Percentiles rank a stretch among this genome's conserved stretches.
phyloP scores from a whole-genome alignment of 2,329 filamentous ascomycete species.

The Pseudogymnoascus sp. region DNA sequence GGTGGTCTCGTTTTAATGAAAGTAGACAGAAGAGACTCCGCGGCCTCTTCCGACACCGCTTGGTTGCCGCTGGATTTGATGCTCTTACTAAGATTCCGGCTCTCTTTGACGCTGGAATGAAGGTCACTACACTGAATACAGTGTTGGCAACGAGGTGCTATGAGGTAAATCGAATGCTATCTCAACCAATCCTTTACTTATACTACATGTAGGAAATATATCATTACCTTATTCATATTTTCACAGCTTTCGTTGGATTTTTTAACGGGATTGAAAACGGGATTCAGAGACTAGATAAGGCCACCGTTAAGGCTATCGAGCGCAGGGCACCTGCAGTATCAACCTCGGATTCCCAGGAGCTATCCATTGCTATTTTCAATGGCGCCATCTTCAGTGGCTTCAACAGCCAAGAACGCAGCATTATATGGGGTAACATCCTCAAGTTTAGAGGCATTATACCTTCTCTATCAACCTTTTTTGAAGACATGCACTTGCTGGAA shows the following conservation, averaged over 20 bases:
- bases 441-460: constrained; percentile 18
- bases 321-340: constrained; percentile 17
- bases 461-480: constrained; percentile 20
- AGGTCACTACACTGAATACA: too few relatives aligned
- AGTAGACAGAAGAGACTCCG: too few relatives aligned
- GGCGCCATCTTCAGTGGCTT: constrained; percentile 19
- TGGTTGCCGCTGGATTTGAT: too few relatives aligned
- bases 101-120: too few relatives aligned
- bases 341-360: constrained; percentile 16
- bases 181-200: not conserved
- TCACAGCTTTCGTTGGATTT: constrained; percentile 12
- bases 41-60: too few relatives aligned
- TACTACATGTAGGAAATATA: not conserved
- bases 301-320: constrained; percentile 18
- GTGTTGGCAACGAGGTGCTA: too few relatives aligned
- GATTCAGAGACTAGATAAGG: constrained; percentile 17
- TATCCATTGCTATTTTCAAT: constrained; percentile 14
- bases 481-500: constrained; percentile 19
- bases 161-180: not conserved
- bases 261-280: constrained; percentile 9
- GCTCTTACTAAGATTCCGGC: too few relatives aligned
- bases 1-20: too few relatives aligned
- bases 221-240: constrained; percentile 7
- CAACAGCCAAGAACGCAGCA: constrained; percentile 16
- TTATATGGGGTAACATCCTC: constrained; percentile 17